These are phyloP conservation scores for Friedmanniomyces simplex DNA, from an alignment of 495 filamentous ascomycete genomes.

Conservation along the genomic window DNA sequence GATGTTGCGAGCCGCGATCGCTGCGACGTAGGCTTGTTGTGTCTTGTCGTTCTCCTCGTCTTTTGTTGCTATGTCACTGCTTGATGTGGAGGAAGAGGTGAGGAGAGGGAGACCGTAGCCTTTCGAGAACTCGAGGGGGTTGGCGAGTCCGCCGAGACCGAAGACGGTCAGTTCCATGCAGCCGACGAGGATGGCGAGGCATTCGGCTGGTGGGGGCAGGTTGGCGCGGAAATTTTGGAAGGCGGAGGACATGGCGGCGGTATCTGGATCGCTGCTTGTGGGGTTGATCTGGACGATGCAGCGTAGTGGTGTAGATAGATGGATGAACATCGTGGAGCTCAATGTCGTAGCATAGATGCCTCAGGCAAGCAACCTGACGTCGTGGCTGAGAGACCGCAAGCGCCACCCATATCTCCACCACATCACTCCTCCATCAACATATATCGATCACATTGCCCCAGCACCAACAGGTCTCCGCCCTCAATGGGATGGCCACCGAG, in stretches of 20 bases:
- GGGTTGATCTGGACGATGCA: not conserved
- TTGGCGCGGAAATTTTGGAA: not conserved
- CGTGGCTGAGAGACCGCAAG: too few species aligned
- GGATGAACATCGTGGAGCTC: too few species aligned
- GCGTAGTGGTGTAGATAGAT: not conserved
- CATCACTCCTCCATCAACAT: not conserved
- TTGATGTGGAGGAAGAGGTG: not conserved
- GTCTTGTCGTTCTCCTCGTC: not conserved
- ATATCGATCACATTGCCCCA: not conserved
- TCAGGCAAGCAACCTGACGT: too few species aligned
- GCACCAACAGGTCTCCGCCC: not conserved
- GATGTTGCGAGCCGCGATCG: slow-evolving; percentile 11
- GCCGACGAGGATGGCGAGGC: slow-evolving; percentile 20
- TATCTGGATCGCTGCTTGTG: not conserved
- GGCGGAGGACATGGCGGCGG: slow-evolving; percentile 9
- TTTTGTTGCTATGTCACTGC: not conserved
- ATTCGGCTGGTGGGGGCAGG: slow-evolving; percentile 17
- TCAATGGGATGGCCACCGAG: not conserved
- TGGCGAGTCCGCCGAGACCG: slow-evolving; percentile 15
- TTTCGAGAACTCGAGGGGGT: slow-evolving; percentile 8
- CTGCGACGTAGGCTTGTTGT: slow-evolving; percentile 11
- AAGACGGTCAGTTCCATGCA: slow-evolving; percentile 16
- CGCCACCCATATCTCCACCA: too few species aligned
- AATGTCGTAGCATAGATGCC: too few species aligned
- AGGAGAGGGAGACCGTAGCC: slow-evolving; percentile 12